These are phyloP conservation scores for Microsporum ferrugineum DNA, from an alignment of 2,329 filamentous ascomycete genomes.

Conservation along the genomic window DNA sequence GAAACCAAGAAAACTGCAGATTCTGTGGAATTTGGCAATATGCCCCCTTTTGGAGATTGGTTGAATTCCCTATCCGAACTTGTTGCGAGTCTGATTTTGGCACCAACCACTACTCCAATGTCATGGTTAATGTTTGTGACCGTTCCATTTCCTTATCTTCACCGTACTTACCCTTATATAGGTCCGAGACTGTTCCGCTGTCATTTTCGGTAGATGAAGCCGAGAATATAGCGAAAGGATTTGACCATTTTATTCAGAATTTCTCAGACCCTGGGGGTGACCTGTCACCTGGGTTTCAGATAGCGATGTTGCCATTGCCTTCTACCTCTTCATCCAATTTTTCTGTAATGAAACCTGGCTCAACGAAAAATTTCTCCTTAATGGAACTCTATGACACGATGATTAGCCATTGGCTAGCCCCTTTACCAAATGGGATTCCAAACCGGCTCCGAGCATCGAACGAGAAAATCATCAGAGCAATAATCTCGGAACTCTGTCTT, in stretches of 20 bases:
- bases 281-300: slow-evolving; percentile 9
- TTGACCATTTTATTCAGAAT: slow-evolving; percentile 20
- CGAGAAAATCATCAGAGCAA: slow-evolving; percentile 27
- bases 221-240: slow-evolving; percentile 24
- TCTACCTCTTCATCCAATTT: slow-evolving; percentile 11
- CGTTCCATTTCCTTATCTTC: neutral
- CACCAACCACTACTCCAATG: neutral
- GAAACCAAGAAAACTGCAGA: neutral
- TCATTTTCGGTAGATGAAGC: slow-evolving; percentile 23
- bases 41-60: neutral
- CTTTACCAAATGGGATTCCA: slow-evolving; percentile 24
- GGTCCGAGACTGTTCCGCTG: neutral
- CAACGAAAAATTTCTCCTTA: slow-evolving; percentile 4
- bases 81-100: neutral
- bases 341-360: slow-evolving; percentile 15
- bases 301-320: slow-evolving; percentile 17
- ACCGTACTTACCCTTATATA: neutral
- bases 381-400: slow-evolving; percentile 26
- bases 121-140: neutral
- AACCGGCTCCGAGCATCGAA: slow-evolving; percentile 29
- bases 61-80: neutral
- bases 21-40: neutral
- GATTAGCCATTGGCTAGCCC: slow-evolving; percentile 28
- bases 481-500: slow-evolving; percentile 29
- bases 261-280: neutral